Evolutionary conservation across 441 rosid species (phyloP).

Genomic region (Populus trichocarpa): DNA sequence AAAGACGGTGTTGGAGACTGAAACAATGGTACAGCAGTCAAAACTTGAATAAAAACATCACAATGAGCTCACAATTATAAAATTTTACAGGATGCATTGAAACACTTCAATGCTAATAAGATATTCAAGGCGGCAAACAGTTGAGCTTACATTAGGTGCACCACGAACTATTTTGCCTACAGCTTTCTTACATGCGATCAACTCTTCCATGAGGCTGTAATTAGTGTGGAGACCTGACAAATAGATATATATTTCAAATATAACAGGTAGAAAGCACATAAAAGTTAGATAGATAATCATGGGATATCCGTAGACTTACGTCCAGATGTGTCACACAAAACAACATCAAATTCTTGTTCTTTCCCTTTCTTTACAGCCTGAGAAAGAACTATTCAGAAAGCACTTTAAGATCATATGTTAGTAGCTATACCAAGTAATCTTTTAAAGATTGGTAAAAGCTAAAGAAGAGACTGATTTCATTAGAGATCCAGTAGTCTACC

Average conservation of each 20-base stretch:
- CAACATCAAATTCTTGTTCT: slow-evolving; percentile 80
- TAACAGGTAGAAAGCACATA: slow-evolving; percentile 15
- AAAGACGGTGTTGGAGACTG: not conserved
- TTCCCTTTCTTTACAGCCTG: slow-evolving; percentile 93
- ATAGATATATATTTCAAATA: slow-evolving; percentile 11
- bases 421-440: not conserved
- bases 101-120: slow-evolving; percentile 1
- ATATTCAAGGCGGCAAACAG: slow-evolving; percentile 3
- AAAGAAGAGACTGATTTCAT: not conserved
- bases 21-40: not conserved
- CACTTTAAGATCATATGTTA: slow-evolving; percentile 42
- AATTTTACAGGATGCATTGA: slow-evolving; percentile 14
- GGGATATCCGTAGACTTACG: slow-evolving; percentile 53
- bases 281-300: slow-evolving; percentile 4
- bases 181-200: slow-evolving; percentile 86
- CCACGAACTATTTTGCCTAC: slow-evolving; percentile 69
- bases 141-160: slow-evolving; percentile 76
- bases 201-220: slow-evolving; percentile 91
- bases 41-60: slow-evolving; percentile 2
- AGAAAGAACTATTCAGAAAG: slow-evolving; percentile 76
- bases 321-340: slow-evolving; percentile 95
- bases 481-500: slow-evolving; percentile 35
- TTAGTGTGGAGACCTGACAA: slow-evolving; percentile 87
- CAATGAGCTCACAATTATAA: not conserved
- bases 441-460: slow-evolving; percentile 4